Conservation (phyloP, 2,329 filamentous ascomycete species). For the Ilyonectria robusta region DNA sequence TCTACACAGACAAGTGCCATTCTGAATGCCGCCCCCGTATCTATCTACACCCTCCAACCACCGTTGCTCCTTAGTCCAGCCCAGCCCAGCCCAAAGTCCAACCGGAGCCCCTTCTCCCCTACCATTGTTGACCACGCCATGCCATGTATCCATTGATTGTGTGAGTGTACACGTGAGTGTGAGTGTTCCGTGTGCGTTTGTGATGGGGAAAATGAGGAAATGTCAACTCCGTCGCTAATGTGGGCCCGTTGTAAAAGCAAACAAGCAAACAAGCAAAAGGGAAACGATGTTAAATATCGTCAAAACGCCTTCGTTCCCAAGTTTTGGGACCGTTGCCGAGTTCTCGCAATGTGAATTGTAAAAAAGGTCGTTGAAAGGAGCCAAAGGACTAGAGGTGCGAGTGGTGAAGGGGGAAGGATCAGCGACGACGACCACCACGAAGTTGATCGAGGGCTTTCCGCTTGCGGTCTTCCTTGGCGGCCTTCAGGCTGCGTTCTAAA, state of each 20-base stretch:
- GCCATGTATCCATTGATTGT: slow-evolving; percentile 19
- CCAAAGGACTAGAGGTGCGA: not conserved
- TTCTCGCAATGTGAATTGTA: slow-evolving; percentile 24
- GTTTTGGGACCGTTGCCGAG: slow-evolving; percentile 39
- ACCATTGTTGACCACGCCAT: slow-evolving; percentile 17
- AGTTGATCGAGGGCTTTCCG: slow-evolving; percentile 57
- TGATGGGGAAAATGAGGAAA: slow-evolving; percentile 20
- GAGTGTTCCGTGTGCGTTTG: slow-evolving; percentile 3
- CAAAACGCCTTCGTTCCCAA: slow-evolving; percentile 37
- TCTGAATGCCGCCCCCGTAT: slow-evolving; percentile 16
- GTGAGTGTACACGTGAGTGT: slow-evolving; percentile 1
- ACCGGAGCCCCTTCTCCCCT: slow-evolving; percentile 7
- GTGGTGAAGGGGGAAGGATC: slow-evolving; percentile 10
- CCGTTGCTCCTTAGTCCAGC: not conserved
- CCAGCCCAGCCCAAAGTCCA: slow-evolving; percentile 6
- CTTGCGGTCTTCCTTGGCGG: slow-evolving; percentile 72
- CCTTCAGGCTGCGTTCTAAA: slow-evolving; percentile 73
- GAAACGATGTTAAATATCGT: slow-evolving; percentile 28
- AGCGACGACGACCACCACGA: slow-evolving; percentile 50
- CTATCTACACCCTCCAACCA: slow-evolving; percentile 12
- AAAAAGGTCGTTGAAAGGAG: not conserved
- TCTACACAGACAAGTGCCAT: slow-evolving; percentile 27
- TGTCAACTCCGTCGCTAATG: slow-evolving; percentile 59
- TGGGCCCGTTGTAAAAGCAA: slow-evolving; percentile 33
- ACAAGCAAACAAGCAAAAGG: slow-evolving; percentile 17